Conservation (phyloP, 768 basidiomycete genomes). For the Leccinum variicolor region DNA sequence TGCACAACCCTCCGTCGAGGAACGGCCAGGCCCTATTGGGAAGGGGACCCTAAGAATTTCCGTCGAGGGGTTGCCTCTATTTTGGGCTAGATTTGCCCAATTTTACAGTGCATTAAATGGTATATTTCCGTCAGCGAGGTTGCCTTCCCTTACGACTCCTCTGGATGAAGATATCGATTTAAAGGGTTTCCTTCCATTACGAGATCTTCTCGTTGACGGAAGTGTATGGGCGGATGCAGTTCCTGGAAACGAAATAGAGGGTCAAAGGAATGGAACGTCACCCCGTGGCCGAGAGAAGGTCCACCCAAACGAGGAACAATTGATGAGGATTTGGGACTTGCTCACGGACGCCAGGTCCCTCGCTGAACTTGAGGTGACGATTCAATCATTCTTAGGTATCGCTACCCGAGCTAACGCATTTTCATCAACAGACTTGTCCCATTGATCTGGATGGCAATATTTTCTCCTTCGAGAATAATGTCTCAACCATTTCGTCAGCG, state of each 20-base stretch:
- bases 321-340: slow-evolving; percentile 91
- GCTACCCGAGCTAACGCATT: slow-evolving; percentile 11
- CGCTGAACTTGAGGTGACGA: slow-evolving; percentile 54
- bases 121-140: slow-evolving; percentile 62
- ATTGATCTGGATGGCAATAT: slow-evolving; percentile 20
- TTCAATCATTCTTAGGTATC: slow-evolving; percentile 4
- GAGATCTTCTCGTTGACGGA: slow-evolving; percentile 47
- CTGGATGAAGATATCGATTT: slow-evolving; percentile 92
- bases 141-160: slow-evolving; percentile 56
- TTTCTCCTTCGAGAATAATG: slow-evolving; percentile 16
- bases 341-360: slow-evolving; percentile 66
- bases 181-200: slow-evolving; percentile 82
- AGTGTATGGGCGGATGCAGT: slow-evolving; percentile 4
- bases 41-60: slow-evolving; percentile 18
- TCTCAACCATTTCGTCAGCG: slow-evolving; percentile 6
- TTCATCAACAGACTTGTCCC: slow-evolving; percentile 24
- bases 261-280: slow-evolving; percentile 21
- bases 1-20: slow-evolving; percentile 31
- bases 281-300: slow-evolving; percentile 41
- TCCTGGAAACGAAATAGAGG: slow-evolving; percentile 21
- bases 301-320: slow-evolving; percentile 93
- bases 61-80: slow-evolving; percentile 41
- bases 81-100: slow-evolving; percentile 71
- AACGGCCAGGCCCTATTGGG: slow-evolving; percentile 4
- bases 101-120: slow-evolving; percentile 60